Base-by-base conservation (phyloP, 116 monocot genomes). In the Papilionanthe hybrid region DNA sequence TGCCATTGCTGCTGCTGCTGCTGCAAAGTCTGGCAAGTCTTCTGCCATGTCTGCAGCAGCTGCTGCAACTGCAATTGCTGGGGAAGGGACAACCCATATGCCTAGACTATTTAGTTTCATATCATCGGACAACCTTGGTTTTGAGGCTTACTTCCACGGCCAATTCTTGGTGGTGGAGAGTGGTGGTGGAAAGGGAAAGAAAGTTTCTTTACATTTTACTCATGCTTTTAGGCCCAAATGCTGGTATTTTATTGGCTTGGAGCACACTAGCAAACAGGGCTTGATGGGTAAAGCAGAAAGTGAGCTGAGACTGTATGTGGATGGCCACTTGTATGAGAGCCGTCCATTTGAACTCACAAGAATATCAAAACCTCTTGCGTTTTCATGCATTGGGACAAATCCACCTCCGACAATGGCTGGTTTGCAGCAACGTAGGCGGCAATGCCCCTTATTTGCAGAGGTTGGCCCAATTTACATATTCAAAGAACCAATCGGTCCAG, bases 331-430 rank as follows among this genome's bases (percentile, higher is more conserved):
- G 72, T 80, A 91, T 80, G 98, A 98, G 84, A 98, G 94, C 66
- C 87, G 93, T 17, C 78, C 92, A 25, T 98, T 94, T 90, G 98
- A 98, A 75, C 91, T 94, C 45, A 94, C 98, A 55, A 82, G 90
- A 55, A 92, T 98, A 74, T 91, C 98, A 15, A 98, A 94, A 79
- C 82, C 94, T 25, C 82, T 98, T 20, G 92, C 98, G 2, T 98
- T 98, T 81, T 98, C 93, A 75, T 98, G 98, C 85, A 90, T 98
- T 69, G 98, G 98, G 66, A 98, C 98, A 45, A 98, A 98, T 56
- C 98, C 98, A 56, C 98, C 98, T 78, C 98, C 98, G 0, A 98
- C 98, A 19, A 98, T 98, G 86, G 98, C 98, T 27, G 98, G 98
- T 65, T 82, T 98, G 84, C 98, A 98, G 84, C 82, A 92, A 50